A percentile compares a stretch with the other conserved stretches of the same genome.
Conservation (phyloP, 331 rosid species). For the Cydonia oblonga region DNA sequence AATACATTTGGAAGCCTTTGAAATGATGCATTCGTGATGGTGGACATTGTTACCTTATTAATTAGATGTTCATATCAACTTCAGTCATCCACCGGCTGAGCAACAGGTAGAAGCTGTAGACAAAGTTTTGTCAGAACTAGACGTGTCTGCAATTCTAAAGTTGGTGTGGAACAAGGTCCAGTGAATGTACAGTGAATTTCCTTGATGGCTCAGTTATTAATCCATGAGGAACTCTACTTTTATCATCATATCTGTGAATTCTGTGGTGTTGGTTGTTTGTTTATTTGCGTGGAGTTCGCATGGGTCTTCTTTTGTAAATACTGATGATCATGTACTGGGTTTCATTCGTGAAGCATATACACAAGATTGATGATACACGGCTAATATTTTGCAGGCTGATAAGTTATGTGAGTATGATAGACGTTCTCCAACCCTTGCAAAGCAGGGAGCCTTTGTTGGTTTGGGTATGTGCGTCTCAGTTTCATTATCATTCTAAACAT, state of each 20-base stretch:
- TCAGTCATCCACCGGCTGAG: conserved; percentile 81
- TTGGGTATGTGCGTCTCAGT: background rate
- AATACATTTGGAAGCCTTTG: background rate
- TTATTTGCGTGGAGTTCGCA: too few relatives aligned
- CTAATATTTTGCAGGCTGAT: conserved; percentile 48
- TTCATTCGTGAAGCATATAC: background rate
- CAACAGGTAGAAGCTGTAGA: conserved; percentile 95
- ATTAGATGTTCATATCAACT: conserved; percentile 29
- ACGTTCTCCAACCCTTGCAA: too few relatives aligned
- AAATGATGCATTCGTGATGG: background rate
- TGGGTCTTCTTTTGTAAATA: background rate
- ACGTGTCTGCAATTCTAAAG: conserved; percentile 65
- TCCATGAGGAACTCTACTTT: background rate
- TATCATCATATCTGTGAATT: background rate
- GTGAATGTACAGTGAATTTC: background rate
- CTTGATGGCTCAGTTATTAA: background rate
- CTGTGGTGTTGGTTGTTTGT: background rate
- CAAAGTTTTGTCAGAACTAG: conserved; percentile 75
- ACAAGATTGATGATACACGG: background rate
- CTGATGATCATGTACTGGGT: background rate
- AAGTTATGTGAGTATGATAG: conserved; percentile 9
- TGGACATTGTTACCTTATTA: conserved; percentile 9
- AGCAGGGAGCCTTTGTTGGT: too few relatives aligned
- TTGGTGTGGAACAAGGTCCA: conserved; percentile 83
- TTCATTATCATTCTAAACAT: background rate